These are phyloP conservation scores for Saccharomycopsis malanga DNA, from an alignment of 805 yeast genomes.

Conservation along the genomic window DNA sequence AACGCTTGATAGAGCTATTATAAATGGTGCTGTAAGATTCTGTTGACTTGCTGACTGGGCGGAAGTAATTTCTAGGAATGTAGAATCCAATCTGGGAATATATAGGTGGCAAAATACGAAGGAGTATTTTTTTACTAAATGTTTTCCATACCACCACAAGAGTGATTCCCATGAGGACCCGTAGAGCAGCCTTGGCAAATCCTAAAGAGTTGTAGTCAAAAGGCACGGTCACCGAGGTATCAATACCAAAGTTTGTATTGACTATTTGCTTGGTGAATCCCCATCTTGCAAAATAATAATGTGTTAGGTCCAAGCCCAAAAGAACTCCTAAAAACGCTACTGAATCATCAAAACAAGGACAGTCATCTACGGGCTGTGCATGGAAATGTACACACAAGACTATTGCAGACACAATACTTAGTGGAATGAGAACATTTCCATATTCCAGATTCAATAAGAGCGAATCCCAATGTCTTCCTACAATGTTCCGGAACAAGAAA, in stretches of 20 bases:
- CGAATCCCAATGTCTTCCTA: conserved; percentile 29
- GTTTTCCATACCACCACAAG: conserved; percentile 69
- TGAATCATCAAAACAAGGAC: conserved; percentile 94
- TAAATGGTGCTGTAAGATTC: conserved; percentile 25
- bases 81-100: conserved; percentile 37
- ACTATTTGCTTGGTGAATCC: conserved; percentile 21
- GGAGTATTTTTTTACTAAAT: conserved; percentile 59
- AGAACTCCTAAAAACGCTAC: conserved; percentile 90
- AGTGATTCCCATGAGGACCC: conserved; percentile 57
- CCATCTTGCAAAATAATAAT: conserved; percentile 38
- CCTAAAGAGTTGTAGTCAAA: conserved; percentile 40
- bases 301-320: conserved; percentile 63
- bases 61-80: conserved; percentile 34
- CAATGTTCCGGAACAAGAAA: conserved; percentile 39
- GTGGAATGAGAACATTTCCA: conserved; percentile 27
- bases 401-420: conserved; percentile 33
- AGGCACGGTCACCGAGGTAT: conserved; percentile 34
- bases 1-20: conserved; percentile 7
- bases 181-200: conserved; percentile 31
- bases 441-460: conserved; percentile 8
- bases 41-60: conserved; percentile 30
- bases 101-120: conserved; percentile 51
- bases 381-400: conserved; percentile 57
- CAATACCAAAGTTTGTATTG: conserved; percentile 20
- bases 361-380: conserved; percentile 81